Evolutionary conservation across 2,329 filamentous ascomycete species (phyloP), one percentile per base, ranked within the genome.

Genomic region (Cladosporium sp.): DNA sequence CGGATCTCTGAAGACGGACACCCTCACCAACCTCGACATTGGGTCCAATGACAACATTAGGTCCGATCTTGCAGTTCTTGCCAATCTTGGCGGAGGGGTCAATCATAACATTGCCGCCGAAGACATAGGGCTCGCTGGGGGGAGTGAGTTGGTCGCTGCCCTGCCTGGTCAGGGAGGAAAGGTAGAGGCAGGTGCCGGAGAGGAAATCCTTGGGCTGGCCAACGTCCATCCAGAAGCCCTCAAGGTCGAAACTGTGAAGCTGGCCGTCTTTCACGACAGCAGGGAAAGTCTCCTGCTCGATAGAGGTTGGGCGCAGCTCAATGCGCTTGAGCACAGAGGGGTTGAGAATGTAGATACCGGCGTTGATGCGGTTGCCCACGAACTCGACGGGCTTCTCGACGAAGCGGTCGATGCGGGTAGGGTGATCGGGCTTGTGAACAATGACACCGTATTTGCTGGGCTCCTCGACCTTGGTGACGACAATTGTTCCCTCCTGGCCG

Each of bases 361-460:
- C 93, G 66, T 97, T 97, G 80, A 97, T 97, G 59, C 92, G 88
- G 82, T 97, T 97, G 64, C 92, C 92, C 52, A 97, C 92, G 68
- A 96, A 97, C 75, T 97, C 89, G 68, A 97, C 89, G 32, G 92
- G 92, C 80, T 99, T 99, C 83, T 99, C 92, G 61, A 99, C 93
- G 76, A 99, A 99, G 61, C 93, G 90, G 74, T 99, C 93, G 72
- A 99, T 97, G 68, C 88, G 84, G 41, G 89, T 89, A 49, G 88
- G 75, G 74, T 96, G 89, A 71, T 85, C 88, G 56, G 90, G 89
- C 79, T 95, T 93, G 84, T 97, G 92, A 24, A 99, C 93, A 51
- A 99, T 85, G 62, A 99, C 92, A 82, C 92, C 92, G 71, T 97
- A 99, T 76, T 99, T 99, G 68, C 89, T 95, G 38, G 92, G 92